Evolutionary conservation across 2,329 filamentous ascomycete species (phyloP), one percentile per base, ranked within the genome.

Genomic region (Diaporthe citri): DNA sequence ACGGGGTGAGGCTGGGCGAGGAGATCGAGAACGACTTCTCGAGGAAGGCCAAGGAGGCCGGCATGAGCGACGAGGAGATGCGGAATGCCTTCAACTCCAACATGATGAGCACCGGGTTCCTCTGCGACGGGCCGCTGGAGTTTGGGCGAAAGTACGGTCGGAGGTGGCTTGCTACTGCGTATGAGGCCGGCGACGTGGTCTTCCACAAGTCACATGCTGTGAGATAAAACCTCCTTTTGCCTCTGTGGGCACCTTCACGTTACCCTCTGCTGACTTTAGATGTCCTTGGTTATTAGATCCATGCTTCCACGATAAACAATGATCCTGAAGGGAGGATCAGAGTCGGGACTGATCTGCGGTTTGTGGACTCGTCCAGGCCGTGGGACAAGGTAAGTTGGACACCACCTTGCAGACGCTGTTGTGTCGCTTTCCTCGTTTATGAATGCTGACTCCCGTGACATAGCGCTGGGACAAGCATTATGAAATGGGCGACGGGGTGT

Each of bases 31-130:
- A 82, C 15, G 83, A 85, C 3, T 91, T 91, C 78, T 84, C 83
- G 1, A 77, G 72, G 3, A 88, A 86, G 75, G 89, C 90, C 2
- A 85, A 82, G 76, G 83, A 84, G 59, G 83, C 83, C 10, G 89
- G 88, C 0, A 76, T 92, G 73, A 86, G 82, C 0, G 88, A 90
- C 0, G 87, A 89, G 74, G 87, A 92, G 78, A 83, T 85, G 1
- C 85, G 82, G 56, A 82, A 82, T 41, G 88, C 86, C 2, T 91
- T 90, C 79, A 92, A 92, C 77, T 83, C 85, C 28, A 91, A 91
- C 76, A 92, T 92, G 90, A 88, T 91, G 83, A 82, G 84, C 0
- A 88, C 85, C 0, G 90, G 89, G 0, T 80, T 91, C 48, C 83
- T 92, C 2, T 86, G 86, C 13, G 86, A 90, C 41, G 86, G 84